These are phyloP conservation scores for Beauveria scarabaeidicola DNA, from an alignment of 2,329 filamentous ascomycete genomes.

Conservation along the genomic window DNA sequence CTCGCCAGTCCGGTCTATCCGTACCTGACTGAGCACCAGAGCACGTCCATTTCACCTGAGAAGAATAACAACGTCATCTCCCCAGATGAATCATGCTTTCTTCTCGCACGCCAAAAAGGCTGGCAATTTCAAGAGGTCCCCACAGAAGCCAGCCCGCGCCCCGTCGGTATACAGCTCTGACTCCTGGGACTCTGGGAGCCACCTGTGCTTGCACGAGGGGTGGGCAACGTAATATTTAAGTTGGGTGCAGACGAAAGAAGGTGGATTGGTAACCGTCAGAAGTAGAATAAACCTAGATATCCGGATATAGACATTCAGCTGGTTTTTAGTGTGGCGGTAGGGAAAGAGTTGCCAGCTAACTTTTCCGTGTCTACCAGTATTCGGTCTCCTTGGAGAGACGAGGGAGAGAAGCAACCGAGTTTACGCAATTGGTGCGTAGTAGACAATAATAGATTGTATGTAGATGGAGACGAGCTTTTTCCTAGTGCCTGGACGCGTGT, in stretches of 20 bases:
- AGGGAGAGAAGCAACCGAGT: too few species aligned
- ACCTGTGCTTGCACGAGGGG: background rate
- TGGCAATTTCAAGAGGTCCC: background rate
- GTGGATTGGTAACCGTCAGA: background rate
- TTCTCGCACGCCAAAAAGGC: too few species aligned
- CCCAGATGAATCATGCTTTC: too few species aligned
- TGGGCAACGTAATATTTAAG: background rate
- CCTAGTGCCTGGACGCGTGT: background rate
- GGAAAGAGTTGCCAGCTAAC: background rate
- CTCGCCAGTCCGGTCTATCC: too few species aligned
- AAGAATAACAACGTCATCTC: too few species aligned
- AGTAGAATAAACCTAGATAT: background rate
- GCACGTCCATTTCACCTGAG: too few species aligned
- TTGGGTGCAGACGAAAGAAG: background rate
- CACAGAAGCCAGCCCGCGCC: background rate
- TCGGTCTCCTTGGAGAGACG: too few species aligned
- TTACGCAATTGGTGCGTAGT: too few species aligned
- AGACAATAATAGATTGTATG: too few species aligned
- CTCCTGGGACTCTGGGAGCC: background rate
- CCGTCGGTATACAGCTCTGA: background rate
- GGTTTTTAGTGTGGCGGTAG: background rate
- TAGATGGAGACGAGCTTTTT: background rate
- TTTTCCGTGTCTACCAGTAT: background rate
- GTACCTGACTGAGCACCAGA: too few species aligned
- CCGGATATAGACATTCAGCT: background rate